A percentile compares a stretch with the other conserved stretches of the same genome.
These are phyloP conservation scores for Cystobasidium slooffiae DNA, from an alignment of 1,284 basidiomycete genomes.

Conservation along the genomic window DNA sequence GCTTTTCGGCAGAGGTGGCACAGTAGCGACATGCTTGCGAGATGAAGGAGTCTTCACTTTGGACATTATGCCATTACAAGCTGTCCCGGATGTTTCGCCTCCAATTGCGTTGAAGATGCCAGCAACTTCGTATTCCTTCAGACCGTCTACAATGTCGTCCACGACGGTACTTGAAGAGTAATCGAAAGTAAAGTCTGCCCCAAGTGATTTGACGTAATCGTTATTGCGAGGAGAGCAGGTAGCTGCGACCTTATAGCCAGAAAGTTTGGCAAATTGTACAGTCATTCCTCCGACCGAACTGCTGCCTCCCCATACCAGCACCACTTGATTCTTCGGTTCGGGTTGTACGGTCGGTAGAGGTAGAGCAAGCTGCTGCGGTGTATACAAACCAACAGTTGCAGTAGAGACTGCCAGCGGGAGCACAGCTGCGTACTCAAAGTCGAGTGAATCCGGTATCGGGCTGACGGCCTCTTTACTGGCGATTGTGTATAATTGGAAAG, in stretches of 20 bases:
- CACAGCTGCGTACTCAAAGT: constrained; percentile 53
- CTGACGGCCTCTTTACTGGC: constrained; percentile 2
- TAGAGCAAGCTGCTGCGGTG: constrained; percentile 49
- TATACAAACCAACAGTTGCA: constrained; percentile 54
- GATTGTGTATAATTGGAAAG: constrained; percentile 46
- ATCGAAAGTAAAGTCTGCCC: constrained; percentile 47
- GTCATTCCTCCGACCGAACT: constrained; percentile 55
- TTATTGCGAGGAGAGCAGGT: constrained; percentile 49
- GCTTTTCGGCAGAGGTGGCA: constrained; percentile 43
- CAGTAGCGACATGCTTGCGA: constrained; percentile 46
- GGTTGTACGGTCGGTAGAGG: constrained; percentile 21
- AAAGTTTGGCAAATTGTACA: constrained; percentile 53
- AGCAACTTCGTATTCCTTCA: constrained; percentile 33
- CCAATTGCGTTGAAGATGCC: constrained; percentile 48
- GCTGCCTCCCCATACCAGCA: constrained; percentile 56
- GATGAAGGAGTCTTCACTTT: constrained; percentile 34
- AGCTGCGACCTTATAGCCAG: constrained; percentile 46
- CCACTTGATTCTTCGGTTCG: constrained; percentile 45
- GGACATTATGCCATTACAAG: constrained; percentile 32
- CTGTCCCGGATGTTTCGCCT: constrained; percentile 41
- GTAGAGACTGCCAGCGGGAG: constrained; percentile 54
- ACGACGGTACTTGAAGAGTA: constrained; percentile 45
- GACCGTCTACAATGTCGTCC: constrained; percentile 37
- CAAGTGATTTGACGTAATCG: constrained; percentile 47
- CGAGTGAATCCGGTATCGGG: constrained; percentile 8